Evolutionary conservation across 495 filamentous ascomycete genomes (phyloP).

Genomic region (Bombardia bombarda): DNA sequence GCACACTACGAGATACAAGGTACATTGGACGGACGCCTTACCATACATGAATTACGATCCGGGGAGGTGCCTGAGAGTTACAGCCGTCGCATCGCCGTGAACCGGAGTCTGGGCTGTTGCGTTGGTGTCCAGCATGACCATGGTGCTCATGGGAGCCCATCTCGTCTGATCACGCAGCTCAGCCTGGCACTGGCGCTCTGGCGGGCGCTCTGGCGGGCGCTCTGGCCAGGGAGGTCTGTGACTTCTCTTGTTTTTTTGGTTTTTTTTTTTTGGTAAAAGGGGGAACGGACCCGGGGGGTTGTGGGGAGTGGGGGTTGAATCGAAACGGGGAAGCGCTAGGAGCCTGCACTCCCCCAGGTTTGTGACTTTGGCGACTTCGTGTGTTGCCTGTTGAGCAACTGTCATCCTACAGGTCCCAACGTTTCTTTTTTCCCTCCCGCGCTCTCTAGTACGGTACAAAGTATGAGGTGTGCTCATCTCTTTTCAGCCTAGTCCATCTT

Average conservation of each 20-base stretch:
- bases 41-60: too few relatives aligned
- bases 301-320: conserved; percentile 7
- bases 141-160: not conserved
- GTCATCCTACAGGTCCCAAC: too few relatives aligned
- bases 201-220: too few relatives aligned
- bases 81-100: too few relatives aligned
- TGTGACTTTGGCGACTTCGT: not conserved
- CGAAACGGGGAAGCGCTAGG: conserved; percentile 5
- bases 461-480: too few relatives aligned
- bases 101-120: not conserved
- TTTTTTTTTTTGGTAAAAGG: not conserved
- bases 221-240: not conserved
- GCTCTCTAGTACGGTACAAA: too few relatives aligned
- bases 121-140: not conserved
- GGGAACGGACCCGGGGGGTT: not conserved
- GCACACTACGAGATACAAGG: too few relatives aligned
- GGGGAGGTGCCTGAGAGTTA: too few relatives aligned
- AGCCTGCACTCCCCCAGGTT: conserved; percentile 2
- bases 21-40: too few relatives aligned
- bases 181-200: not conserved
- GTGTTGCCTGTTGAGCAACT: not conserved
- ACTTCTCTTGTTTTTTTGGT: not conserved
- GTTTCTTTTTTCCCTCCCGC: too few relatives aligned
- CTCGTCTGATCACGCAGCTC: conserved; percentile 8
- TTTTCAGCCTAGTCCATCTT: too few relatives aligned